Conservation (phyloP, 2,329 filamentous ascomycete genomes). For the Septoria linicola region DNA sequence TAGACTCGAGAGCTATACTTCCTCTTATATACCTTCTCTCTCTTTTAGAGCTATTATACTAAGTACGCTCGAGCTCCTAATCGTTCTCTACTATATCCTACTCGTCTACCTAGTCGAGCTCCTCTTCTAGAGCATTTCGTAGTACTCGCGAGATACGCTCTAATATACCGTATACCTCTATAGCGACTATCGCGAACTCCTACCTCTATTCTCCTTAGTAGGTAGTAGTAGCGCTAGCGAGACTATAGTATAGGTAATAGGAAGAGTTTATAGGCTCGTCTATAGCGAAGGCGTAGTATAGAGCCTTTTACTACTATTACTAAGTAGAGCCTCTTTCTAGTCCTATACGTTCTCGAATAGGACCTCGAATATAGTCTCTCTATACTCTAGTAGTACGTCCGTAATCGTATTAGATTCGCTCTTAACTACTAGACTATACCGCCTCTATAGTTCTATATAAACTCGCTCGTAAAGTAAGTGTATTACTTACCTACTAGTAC, state of each 20-base stretch:
- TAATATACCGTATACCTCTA: background rate
- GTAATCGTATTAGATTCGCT: constrained; percentile 51
- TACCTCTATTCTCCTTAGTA: background rate
- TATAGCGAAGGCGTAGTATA: constrained; percentile 1
- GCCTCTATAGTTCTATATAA: constrained; percentile 56
- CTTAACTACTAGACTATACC: constrained; percentile 55
- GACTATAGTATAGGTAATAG: background rate
- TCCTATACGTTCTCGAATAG: constrained; percentile 46
- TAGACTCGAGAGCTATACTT: too few relatives aligned
- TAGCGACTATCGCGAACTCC: constrained; percentile 1
- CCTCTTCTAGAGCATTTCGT: background rate
- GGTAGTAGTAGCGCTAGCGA: background rate
- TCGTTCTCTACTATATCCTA: background rate
- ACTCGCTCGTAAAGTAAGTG: constrained; percentile 67
- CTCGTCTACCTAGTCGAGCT: background rate
- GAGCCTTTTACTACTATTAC: background rate
- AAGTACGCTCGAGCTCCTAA: too few relatives aligned
- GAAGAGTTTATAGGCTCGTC: constrained; percentile 4
- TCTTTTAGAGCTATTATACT: too few relatives aligned
- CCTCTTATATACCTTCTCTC: too few relatives aligned
- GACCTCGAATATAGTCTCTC: constrained; percentile 49
- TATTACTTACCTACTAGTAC: constrained; percentile 77
- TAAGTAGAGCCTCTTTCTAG: constrained; percentile 28
- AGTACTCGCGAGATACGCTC: background rate
- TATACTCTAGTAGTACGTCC: constrained; percentile 59